These are phyloP conservation scores for Solanum hybrid DNA, from an alignment of 305 asterid genomes.

Conservation along the genomic window DNA sequence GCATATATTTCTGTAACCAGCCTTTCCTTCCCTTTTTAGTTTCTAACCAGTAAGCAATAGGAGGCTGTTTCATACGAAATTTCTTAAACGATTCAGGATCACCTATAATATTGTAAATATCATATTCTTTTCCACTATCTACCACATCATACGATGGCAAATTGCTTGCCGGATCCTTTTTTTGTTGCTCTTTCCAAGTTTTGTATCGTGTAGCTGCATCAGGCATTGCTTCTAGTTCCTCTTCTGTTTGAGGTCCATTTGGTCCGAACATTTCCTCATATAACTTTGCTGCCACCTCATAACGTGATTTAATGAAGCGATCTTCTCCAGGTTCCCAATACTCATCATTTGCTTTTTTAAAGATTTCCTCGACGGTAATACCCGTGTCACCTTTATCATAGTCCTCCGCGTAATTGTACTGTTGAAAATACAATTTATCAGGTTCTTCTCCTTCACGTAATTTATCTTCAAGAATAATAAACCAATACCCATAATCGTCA, in stretches of 20 bases:
- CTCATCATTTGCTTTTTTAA: conserved; percentile 74
- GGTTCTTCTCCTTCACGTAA: conserved; percentile 84
- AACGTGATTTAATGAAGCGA: conserved; percentile 60
- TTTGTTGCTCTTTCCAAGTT: conserved; percentile 90
- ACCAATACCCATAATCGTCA: conserved; percentile 97
- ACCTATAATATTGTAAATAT: conserved; percentile 38
- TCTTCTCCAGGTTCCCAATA: conserved; percentile 99
- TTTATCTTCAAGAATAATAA: conserved; percentile 84
- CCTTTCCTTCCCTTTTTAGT: conserved; percentile 93
- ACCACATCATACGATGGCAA: conserved; percentile 83
- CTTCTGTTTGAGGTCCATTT: conserved; percentile 95
- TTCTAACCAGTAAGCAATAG: conserved; percentile 91
- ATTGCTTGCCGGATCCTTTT: conserved; percentile 88
- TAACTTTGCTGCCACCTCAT: conserved; percentile 69
- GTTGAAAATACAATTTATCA: conserved; percentile 80
- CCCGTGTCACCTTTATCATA: conserved; percentile 93
- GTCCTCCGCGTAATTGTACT: conserved; percentile 73
- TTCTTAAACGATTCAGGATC: conserved; percentile 74
- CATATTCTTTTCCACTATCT: conserved; percentile 56
- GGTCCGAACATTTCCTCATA: conserved; percentile 97
- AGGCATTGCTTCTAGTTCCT: conserved; percentile 73
- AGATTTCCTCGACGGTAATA: conserved; percentile 58
- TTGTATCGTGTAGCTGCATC: conserved; percentile 83
- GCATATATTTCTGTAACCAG: conserved; percentile 80
- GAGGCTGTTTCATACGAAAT: conserved; percentile 68